Base-by-base conservation (phyloP, 2,329 filamentous ascomycete species). In the Colletotrichum paranaense region DNA sequence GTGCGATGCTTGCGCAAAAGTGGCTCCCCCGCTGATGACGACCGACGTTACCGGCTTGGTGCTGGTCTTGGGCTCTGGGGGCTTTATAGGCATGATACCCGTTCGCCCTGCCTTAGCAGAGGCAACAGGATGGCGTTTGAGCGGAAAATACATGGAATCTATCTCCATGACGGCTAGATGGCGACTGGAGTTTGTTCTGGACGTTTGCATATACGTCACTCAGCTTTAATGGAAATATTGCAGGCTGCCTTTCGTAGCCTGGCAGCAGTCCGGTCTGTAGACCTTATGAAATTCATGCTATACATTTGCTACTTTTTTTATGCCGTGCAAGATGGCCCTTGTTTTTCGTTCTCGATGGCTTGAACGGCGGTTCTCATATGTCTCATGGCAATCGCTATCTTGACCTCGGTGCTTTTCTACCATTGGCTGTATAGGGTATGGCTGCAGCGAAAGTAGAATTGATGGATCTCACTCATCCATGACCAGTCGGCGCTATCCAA, bases 51-150 rank as follows among this genome's bases (percentile, higher is more conserved):
- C 35, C 56, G 46, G 71, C 28, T 68, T 60, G 11, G 6, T 52
- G 62, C 67, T n/a, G 55, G 46, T 49, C 9, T 52, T 73, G 55
- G 70, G 70, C 32, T 59, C 70, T 70, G 70, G 71, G 71, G 71
- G 71, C 32, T 73, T 65, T 55, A 22, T 32, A 46, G 30, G 60
- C 30, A 62, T 66, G 35, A 70, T 49, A 49, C 28, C 56, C 32
- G 56, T 24, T 65, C 32, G 60, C 24, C 28, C 9, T 60, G 56
- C 46, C 28, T 30, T 3, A 22, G 60, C 46, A 49, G 26, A 62
- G 46, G 55, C 67, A 42, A 52, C 46, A 60, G 67, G 60, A 62
- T 57, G 71, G 71, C 67, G 71, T 73, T 71, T 22, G 60, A 38
- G 28, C 55, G 67, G 67, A 42, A 70, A 65, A 70, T 38, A 30